Evolutionary conservation across 345 rosid genomes (phyloP).

Genomic region (Stellera chamaejasme): DNA sequence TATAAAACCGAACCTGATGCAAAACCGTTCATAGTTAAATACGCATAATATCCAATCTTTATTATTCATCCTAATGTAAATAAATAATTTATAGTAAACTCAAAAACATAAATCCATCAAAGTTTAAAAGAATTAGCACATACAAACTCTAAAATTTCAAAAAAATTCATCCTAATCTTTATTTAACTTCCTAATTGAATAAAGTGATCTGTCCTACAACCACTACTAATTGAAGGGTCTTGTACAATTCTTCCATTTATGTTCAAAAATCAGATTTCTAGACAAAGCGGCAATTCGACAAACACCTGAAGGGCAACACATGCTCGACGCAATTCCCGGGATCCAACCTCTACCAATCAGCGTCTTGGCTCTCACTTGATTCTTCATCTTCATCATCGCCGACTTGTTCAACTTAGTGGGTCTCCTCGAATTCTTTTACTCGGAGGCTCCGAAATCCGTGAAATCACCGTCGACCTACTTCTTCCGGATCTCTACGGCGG

Average conservation of each 20-base stretch:
- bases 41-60: no score
- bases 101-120: no score
- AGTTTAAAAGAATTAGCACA: no score
- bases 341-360: constrained; percentile 39
- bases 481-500: constrained; percentile 47
- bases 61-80: no score
- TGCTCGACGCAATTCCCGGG: constrained; percentile 41
- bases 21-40: no score
- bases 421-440: constrained; percentile 51
- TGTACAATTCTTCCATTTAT: not conserved
- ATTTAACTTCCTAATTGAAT: no score
- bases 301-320: constrained; percentile 10
- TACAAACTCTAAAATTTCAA: no score
- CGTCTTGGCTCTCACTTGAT: constrained; percentile 49
- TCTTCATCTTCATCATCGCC: constrained; percentile 44
- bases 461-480: constrained; percentile 44
- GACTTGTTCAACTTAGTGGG: constrained; percentile 50
- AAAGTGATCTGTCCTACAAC: no score
- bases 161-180: no score
- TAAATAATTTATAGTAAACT: no score
- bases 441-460: constrained; percentile 41
- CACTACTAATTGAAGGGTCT: not conserved
- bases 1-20: no score
- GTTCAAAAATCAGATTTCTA: constrained; percentile 28
- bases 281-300: constrained; percentile 53